Evolutionary conservation across 164 flowering plant genomes (phyloP).

Genomic region (Sextonia rubra): DNA sequence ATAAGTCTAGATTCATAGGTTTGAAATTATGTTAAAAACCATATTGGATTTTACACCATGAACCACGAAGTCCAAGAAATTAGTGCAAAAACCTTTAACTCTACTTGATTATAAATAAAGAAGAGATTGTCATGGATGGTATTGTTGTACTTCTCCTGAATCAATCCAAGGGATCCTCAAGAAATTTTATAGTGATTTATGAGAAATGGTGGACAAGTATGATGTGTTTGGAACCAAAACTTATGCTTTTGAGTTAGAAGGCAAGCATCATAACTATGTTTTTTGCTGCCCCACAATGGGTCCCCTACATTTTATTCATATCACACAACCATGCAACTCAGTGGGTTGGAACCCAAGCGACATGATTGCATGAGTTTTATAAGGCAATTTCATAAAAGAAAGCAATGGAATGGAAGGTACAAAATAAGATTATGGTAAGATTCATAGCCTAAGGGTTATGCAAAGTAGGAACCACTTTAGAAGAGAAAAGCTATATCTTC

Average conservation of each 20-base stretch:
- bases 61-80: too few relatives aligned
- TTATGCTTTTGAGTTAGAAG: not conserved
- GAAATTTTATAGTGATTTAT: not conserved
- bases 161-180: slow-evolving; percentile 5
- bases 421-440: slow-evolving; percentile 36
- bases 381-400: slow-evolving; percentile 3
- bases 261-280: not conserved
- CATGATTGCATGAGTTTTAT: not conserved
- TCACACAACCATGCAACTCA: not conserved
- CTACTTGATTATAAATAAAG: not conserved
- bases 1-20: too few relatives aligned
- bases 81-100: not conserved
- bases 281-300: too few relatives aligned
- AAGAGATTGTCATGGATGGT: slow-evolving; percentile 8
- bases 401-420: slow-evolving; percentile 17
- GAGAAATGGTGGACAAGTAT: not conserved
- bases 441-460: slow-evolving; percentile 59
- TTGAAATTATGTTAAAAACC: too few relatives aligned
- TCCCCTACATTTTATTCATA: not conserved
- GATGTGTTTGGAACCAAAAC: not conserved
- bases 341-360: not conserved
- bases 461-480: slow-evolving; percentile 50
- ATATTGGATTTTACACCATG: not conserved
- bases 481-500: slow-evolving; percentile 54
- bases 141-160: slow-evolving; percentile 4